Evolutionary conservation across 345 rosid genomes (phyloP).

Genomic region (Eucalyptus marginata): DNA sequence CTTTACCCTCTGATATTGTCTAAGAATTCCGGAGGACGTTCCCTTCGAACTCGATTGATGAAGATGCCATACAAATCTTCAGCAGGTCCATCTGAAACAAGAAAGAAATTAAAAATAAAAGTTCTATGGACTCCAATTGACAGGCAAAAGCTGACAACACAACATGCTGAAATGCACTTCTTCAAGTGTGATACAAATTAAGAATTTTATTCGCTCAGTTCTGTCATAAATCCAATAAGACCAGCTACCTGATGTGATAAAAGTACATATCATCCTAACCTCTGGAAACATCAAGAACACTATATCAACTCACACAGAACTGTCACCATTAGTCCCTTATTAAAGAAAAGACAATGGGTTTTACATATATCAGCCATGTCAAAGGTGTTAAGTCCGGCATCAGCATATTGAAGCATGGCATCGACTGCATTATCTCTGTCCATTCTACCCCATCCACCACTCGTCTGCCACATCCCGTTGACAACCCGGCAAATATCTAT

Average conservation of each 20-base stretch:
- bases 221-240: neutral
- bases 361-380: constrained; percentile 62
- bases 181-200: neutral
- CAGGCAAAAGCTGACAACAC: neutral
- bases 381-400: constrained; percentile 38
- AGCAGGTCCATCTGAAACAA: constrained; percentile 71
- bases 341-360: neutral
- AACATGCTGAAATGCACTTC: neutral
- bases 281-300: neutral
- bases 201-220: neutral
- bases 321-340: neutral
- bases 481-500: constrained; percentile 43
- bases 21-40: constrained; percentile 62
- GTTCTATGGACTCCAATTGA: neutral
- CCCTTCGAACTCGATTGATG: constrained; percentile 68
- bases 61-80: constrained; percentile 95
- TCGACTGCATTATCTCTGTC: constrained; percentile 25
- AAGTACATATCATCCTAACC: neutral
- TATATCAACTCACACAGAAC: neutral
- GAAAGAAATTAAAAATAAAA: neutral
- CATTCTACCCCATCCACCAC: constrained; percentile 55
- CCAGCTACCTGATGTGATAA: neutral
- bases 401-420: constrained; percentile 51
- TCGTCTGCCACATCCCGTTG: constrained; percentile 64
- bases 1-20: constrained; percentile 76